A percentile compares a stretch with the other conserved stretches of the same genome.
phyloP scores from a whole-genome alignment of 2,329 filamentous ascomycete genomes.

The Talaromyces sp. region DNA sequence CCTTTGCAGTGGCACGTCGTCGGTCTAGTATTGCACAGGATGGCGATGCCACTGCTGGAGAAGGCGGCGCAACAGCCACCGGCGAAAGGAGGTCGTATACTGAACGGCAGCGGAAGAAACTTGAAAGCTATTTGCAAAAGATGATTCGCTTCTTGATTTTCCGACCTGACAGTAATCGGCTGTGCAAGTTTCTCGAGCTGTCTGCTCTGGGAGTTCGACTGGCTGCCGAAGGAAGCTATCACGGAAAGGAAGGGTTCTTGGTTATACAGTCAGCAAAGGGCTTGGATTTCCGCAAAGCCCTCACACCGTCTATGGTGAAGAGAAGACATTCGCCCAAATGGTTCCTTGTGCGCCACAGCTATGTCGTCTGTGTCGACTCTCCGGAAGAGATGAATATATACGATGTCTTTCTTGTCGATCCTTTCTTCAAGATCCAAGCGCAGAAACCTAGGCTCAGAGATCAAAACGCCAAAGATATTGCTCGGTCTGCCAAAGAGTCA shows the following conservation, averaged over 20 bases:
- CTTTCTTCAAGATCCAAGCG: constrained; percentile 75
- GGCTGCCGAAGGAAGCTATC: constrained; percentile 91
- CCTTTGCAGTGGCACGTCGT: constrained; percentile 53
- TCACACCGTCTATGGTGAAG: constrained; percentile 73
- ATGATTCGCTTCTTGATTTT: constrained; percentile 98
- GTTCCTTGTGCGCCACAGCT: constrained; percentile 97
- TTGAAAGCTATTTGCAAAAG: constrained; percentile 86
- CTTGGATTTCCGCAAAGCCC: constrained; percentile 73
- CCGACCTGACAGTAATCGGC: constrained; percentile 84
- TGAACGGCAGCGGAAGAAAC: constrained; percentile 73
- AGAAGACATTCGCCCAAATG: constrained; percentile 85
- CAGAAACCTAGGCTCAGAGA: constrained; percentile 54
- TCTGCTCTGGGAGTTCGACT: constrained; percentile 90
- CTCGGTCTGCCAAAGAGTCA: constrained; percentile 59
- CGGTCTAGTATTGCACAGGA: constrained; percentile 50
- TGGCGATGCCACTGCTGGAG: constrained; percentile 28
- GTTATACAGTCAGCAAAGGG: constrained; percentile 89
- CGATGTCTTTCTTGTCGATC: constrained; percentile 95
- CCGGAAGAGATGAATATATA: constrained; percentile 98
- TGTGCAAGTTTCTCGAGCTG: constrained; percentile 93
- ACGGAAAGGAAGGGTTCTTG: constrained; percentile 93
- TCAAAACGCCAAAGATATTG: constrained; percentile 54
- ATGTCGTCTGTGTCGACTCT: constrained; percentile 96
- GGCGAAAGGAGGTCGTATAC: constrained; percentile 58
- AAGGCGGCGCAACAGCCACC: constrained; percentile 36